Evolutionary conservation across 768 basidiomycete species (phyloP), one percentile per base, ranked within the genome.

Genomic region (Nidula microcarpa): DNA sequence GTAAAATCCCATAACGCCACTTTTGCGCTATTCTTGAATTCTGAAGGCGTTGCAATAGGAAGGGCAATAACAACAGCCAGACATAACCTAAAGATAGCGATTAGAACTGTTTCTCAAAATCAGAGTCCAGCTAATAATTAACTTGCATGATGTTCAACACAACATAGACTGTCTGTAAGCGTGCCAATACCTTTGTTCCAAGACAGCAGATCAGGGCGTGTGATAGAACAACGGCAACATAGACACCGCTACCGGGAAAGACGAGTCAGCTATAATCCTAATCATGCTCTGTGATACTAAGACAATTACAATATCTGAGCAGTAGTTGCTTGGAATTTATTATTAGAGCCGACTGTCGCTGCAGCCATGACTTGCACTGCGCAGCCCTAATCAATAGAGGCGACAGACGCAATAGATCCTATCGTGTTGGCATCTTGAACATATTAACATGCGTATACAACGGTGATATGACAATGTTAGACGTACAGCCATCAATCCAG

Each of bases 81-180:
- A 57, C 82, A 85, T 14, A 87, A 65, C 17, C 85, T 87, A 16
- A n/a, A 44, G 37, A 36, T 30, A n/a, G 11, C 10, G 14, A n/a
- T 46, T 3, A 46, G 23, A 2, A 46, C 23, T 46, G 4, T 30
- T 30, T 30, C 1, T 30, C 2, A 30, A 30, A 30, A 30, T 30
- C 23, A 30, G 23, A 30, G 23, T 30, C 4, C 23, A 30, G 23
- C 23, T 3, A 30, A 30, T 30, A 30, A 30, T 30, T 30, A 3
- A 69, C 85, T 53, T 64, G 86, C 85, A 81, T 49, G 30, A 90
- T 66, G 61, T 91, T 91, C 41, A 91, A 72, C n/a, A 80, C 57
- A 17, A 90, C 80, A 58, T 87, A 91, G 7, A 87, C 65, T 16
- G 77, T 83, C 63, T 92, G 90, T 11, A 91, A 60, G 32, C 87